These are phyloP conservation scores for Nannizzia gypsea DNA, from an alignment of 2,329 filamentous ascomycete genomes.

Conservation along the genomic window DNA sequence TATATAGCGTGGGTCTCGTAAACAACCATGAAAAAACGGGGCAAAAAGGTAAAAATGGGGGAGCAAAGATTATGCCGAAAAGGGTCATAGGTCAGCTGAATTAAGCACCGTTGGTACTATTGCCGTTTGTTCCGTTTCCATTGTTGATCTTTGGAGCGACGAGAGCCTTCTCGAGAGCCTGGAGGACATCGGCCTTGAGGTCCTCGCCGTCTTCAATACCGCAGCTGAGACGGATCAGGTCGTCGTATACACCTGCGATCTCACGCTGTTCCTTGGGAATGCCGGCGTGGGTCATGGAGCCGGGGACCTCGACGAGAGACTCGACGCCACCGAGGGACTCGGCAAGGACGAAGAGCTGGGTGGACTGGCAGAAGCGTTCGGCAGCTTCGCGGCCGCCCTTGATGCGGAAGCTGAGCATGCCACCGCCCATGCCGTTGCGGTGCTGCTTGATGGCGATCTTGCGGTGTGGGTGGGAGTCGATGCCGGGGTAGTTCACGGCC, in stretches of 20 bases:
- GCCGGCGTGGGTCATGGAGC: conserved; percentile 92
- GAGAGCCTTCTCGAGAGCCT: conserved; percentile 69
- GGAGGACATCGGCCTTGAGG: conserved; percentile 66
- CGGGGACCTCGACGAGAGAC: conserved; percentile 80
- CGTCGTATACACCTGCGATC: conserved; percentile 86
- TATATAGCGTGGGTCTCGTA: not conserved
- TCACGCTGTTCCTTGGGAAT: conserved; percentile 86
- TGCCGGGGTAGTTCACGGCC: conserved; percentile 88
- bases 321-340: conserved; percentile 90
- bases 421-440: conserved; percentile 84
- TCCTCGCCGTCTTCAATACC: conserved; percentile 87
- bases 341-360: conserved; percentile 81
- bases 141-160: conserved; percentile 39
- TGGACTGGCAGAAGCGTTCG: conserved; percentile 81
- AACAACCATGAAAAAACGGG: not conserved
- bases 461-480: conserved; percentile 76
- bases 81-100: not conserved
- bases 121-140: too few relatives aligned
- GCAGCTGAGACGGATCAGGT: conserved; percentile 84
- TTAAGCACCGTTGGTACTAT: conserved; percentile 12
- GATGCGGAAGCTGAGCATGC: conserved; percentile 96
- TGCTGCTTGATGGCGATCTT: conserved; percentile 81
- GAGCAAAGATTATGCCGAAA: too few relatives aligned
- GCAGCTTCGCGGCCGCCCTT: conserved; percentile 74
- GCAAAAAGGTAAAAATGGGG: not conserved